Evolutionary conservation across 345 rosid species (phyloP), one percentile per base, ranked within the genome.

Genomic region (Mercurialis annua): DNA sequence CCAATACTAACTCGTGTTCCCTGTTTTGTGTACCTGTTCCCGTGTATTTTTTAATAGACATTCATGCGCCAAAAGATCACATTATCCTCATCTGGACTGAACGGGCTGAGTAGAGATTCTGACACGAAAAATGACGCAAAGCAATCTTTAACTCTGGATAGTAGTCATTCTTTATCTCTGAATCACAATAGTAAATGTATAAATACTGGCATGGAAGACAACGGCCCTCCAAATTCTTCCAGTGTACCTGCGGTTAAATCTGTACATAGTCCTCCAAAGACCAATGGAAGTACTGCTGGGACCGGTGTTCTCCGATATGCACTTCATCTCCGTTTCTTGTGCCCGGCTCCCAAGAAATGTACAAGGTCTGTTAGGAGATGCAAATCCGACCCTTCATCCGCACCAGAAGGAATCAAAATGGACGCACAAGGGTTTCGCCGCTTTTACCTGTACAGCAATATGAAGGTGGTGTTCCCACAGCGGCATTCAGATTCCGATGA

Each of bases 401-500:
- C 59, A 48, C 69, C 70, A 2, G 59, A 38, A 27, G 54, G 30
- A 58, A 57, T 27, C 53, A 65, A 58, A 38, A 38, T 65, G 66
- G 56, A 59, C 42, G 38, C 53, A 67, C 83, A 77, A 11, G 83
- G 70, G 23, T 84, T 87, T 29, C 76, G 90, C 63, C 87, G 88
- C 38, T 93, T 93, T 81, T 90, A 87, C 72, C 72, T 93, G 58
- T 88, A 87, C 77, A 87, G 85, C 49, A 91, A 92, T 62, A 66
- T 92, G 83, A 90, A 92, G 82, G 97, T 84, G 1, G 92, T 92
- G 52, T 92, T 92, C 75, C 96, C 96, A 23, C 98, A 88, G 62
- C 96, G 96, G 58, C 98, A 93, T 82, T 83, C 97, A 21, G 98
- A 93, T 66, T 59, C 90, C 23, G 97, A 93, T 48, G 98, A 93